Percentiles rank a stretch among this genome's conserved stretches.
Evolutionary conservation across 129 eudicot species (phyloP).

Genomic region (Flaveria trinervia): DNA sequence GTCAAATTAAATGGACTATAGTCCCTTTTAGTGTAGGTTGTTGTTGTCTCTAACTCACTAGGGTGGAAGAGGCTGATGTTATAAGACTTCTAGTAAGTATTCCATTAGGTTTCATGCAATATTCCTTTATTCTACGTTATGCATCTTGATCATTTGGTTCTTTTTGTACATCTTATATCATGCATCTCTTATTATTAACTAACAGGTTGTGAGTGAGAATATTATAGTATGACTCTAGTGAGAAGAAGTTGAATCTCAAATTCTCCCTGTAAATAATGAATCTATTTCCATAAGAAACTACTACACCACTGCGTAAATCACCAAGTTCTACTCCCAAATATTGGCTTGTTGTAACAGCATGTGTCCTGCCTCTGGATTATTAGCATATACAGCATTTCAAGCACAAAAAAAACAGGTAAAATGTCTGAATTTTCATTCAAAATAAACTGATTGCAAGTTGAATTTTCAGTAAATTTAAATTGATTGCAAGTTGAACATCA

Average conservation of each 20-base stretch:
- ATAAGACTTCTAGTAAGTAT: slow-evolving; percentile 80
- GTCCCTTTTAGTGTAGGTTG: slow-evolving; percentile 46
- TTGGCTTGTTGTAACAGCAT: slow-evolving; percentile 82
- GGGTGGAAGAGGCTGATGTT: slow-evolving; percentile 89
- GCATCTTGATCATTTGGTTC: not conserved
- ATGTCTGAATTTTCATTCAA: not conserved
- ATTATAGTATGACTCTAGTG: slow-evolving; percentile 71
- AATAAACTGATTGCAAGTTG: not conserved
- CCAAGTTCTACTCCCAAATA: slow-evolving; percentile 58
- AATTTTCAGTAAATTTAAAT: not conserved
- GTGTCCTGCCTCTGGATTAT: slow-evolving; percentile 84
- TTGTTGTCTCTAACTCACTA: slow-evolving; percentile 78
- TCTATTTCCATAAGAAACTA: slow-evolving; percentile 57
- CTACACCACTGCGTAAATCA: slow-evolving; percentile 58
- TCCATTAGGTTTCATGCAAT: slow-evolving; percentile 14
- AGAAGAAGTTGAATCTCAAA: slow-evolving; percentile 66
- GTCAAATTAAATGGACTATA: slow-evolving; percentile 19
- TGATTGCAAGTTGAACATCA: not conserved
- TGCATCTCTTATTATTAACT: slow-evolving; percentile 8
- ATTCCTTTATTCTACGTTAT: not conserved
- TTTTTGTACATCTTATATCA: not conserved
- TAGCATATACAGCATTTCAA: slow-evolving; percentile 58
- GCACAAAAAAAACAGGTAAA: slow-evolving; percentile 44
- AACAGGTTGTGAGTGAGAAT: slow-evolving; percentile 69
- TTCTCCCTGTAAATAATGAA: slow-evolving; percentile 69